Evolutionary conservation across 306 rosid genomes (phyloP).

Genomic region (Bauhinia variegata): DNA sequence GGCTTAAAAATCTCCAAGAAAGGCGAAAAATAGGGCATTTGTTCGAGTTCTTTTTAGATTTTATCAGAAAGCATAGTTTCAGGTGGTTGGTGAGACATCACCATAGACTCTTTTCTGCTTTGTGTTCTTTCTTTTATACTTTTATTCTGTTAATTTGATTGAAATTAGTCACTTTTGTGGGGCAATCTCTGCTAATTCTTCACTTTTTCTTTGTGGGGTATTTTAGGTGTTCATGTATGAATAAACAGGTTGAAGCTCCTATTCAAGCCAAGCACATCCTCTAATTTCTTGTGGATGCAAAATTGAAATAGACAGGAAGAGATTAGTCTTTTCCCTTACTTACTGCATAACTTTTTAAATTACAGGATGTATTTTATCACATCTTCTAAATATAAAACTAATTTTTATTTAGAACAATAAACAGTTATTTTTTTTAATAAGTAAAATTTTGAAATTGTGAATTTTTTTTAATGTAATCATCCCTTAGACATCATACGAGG

Average conservation of each 20-base stretch:
- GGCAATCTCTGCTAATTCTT: background rate
- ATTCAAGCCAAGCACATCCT: slow-evolving; percentile 4
- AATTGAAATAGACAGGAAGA: slow-evolving; percentile 15
- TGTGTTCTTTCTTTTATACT: background rate
- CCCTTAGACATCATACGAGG: too few relatives aligned
- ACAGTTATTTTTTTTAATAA: too few relatives aligned
- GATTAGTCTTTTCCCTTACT: too few relatives aligned
- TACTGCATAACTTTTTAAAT: too few relatives aligned
- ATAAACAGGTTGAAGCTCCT: slow-evolving; percentile 16
- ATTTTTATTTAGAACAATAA: too few relatives aligned
- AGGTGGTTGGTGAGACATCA: slow-evolving; percentile 30
- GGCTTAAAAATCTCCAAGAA: too few relatives aligned
- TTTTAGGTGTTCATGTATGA: too few relatives aligned
- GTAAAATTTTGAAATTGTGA: too few relatives aligned
- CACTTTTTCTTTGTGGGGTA: background rate
- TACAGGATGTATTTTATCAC: too few relatives aligned
- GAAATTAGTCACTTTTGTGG: slow-evolving; percentile 2
- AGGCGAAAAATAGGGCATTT: too few relatives aligned
- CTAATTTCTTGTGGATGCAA: slow-evolving; percentile 19
- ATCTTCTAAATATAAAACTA: too few relatives aligned
- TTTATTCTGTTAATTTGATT: background rate
- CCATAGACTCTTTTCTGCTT: slow-evolving; percentile 29
- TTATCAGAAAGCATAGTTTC: slow-evolving; percentile 13
- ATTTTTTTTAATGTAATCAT: too few relatives aligned
- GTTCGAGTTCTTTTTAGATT: background rate